Evolutionary conservation across 83 land plant genomes (phyloP).

Genomic region (Thuja plicata): DNA sequence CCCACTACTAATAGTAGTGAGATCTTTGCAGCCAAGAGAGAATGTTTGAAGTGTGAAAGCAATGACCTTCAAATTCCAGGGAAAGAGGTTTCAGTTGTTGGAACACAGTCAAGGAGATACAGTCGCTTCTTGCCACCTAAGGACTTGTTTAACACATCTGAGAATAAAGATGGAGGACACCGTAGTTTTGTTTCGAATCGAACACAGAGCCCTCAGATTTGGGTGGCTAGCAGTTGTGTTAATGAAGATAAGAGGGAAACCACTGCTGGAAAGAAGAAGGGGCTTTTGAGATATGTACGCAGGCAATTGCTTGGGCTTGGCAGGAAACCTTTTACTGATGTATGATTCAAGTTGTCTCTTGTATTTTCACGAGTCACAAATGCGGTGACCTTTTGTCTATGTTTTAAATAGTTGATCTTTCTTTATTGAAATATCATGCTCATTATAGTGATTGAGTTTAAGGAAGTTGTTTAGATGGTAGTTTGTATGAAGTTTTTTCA

Average conservation of each 20-base stretch:
- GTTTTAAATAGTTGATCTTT: no score
- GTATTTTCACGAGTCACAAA: no score
- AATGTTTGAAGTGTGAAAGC: not conserved
- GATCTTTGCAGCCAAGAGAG: no score
- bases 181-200: not conserved
- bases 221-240: not conserved
- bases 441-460: no score
- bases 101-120: conserved; percentile 7
- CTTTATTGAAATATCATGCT: no score
- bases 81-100: not conserved
- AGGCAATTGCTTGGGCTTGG: not conserved
- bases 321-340: not conserved
- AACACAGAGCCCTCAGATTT: not conserved
- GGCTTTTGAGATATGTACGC: not conserved
- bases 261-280: not conserved
- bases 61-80: not conserved
- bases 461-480: no score
- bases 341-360: no score
- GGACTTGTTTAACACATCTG: not conserved
- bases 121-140: not conserved
- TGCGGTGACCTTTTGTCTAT: no score
- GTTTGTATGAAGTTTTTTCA: no score
- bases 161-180: not conserved
- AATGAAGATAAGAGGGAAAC: not conserved
- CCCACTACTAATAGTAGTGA: no score